Base-by-base conservation (phyloP, 768 basidiomycete genomes). In the Amanita molliuscula region DNA sequence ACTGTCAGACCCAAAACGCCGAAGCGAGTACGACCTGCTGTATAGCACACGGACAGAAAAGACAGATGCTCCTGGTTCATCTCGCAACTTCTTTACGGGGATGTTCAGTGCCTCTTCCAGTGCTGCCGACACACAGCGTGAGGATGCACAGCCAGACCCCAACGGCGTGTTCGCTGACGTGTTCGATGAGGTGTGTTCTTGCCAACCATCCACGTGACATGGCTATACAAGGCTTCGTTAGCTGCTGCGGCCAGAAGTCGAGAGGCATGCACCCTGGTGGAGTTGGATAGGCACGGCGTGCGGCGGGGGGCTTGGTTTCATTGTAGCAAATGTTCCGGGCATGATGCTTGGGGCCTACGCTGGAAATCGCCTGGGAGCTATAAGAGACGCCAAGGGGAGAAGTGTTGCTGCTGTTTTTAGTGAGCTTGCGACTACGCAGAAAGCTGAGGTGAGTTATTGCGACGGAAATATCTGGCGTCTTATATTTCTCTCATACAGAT, bases 311-410 rank as follows among this genome's bases (percentile, higher is more conserved):
- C 66, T 77, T 48, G 71, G 76, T 43, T 81, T 67, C 66, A 78
- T 74, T 66, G 57, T 78, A 23, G 92, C 82, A 21, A 96, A 94
- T 59, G 59, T 93, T 1, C 92, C 92, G 7, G 92, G 92, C 6
- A 70, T 90, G 11, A 76, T 93, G 69, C 73, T 93, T 16, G 93
- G 93, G 45, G 88, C 84, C 2, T 77, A 84, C 56, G 88, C 90
- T 0, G 93, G 93, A 0, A 95, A 93, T 61, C 73, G 89, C n/a
- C 67, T 96, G 25, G 93, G 93, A 37, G 90, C 92, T 3, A 73
- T 97, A 42, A 74, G 93, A 51, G 93, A 97, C 60, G 93, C 93
- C 3, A 97, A 97, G 69, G 88, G 93, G 8, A 91, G 89, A 74
- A 86, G 85, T 54, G 92, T 97, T 20, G 91, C 88, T 2, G 76